These are phyloP conservation scores for Nigrograna mackinnonii DNA, from an alignment of 2,329 filamentous ascomycete genomes.

Conservation along the genomic window DNA sequence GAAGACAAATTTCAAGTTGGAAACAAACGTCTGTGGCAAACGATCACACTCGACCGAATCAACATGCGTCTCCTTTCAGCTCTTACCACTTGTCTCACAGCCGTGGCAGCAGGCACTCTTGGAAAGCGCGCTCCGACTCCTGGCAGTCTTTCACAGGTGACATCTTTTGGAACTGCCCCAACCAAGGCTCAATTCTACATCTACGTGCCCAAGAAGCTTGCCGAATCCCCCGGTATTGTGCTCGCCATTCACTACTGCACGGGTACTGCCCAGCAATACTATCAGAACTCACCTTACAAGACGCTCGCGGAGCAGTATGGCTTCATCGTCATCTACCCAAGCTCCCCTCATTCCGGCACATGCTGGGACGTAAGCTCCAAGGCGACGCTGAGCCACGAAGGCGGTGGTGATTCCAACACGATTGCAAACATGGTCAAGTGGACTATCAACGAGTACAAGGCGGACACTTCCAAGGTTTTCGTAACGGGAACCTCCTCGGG, in stretches of 20 bases:
- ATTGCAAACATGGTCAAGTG: constrained; percentile 65
- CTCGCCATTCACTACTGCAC: constrained; percentile 63
- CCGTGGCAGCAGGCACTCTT: constrained; percentile 23
- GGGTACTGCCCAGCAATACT: constrained; percentile 55
- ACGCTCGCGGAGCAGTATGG: constrained; percentile 58
- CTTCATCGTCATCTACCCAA: constrained; percentile 64
- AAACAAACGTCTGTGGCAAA: neutral
- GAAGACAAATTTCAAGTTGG: neutral
- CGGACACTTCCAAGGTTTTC: constrained; percentile 56
- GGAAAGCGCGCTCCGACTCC: constrained; percentile 29
- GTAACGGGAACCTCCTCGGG: constrained; percentile 59
- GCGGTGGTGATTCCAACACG: constrained; percentile 59
- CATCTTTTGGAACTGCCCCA: constrained; percentile 49
- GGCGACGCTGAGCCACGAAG: constrained; percentile 58
- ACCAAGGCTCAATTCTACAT: constrained; percentile 58
- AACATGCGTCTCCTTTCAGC: constrained; percentile 25
- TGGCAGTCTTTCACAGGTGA: constrained; percentile 42
- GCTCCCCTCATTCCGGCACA: constrained; percentile 53
- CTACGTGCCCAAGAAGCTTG: constrained; percentile 51
- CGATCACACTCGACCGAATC: neutral
- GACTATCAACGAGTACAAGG: constrained; percentile 55
- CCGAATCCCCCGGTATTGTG: constrained; percentile 53
- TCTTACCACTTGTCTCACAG: constrained; percentile 21
- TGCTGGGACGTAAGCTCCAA: constrained; percentile 65
- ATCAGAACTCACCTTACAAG: constrained; percentile 56